Base-by-base conservation (phyloP, 345 rosid genomes). In the Isatis tinctoria region DNA sequence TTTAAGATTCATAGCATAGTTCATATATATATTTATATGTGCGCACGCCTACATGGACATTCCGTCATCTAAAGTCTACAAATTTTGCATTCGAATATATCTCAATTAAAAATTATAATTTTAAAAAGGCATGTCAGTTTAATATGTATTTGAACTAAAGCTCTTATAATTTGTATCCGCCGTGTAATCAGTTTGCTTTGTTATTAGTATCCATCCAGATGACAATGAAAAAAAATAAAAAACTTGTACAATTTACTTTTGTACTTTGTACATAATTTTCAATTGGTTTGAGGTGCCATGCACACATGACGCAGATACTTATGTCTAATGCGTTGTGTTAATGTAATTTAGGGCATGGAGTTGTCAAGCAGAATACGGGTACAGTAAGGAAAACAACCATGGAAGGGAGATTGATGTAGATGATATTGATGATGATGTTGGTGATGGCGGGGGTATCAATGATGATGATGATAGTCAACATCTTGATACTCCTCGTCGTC, bases 291-390 rank as follows among this genome's bases (percentile, higher is more conserved):
- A 40, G 27, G 28, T 20, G 54, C 36, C 70, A 32, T 65, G 58
- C 71, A 44, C 48, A 54, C 37, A 53, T 30, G 65, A 57, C 52
- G 12, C 60, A 37, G 2, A 44, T 36, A 66, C 67, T 47, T 57
- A 47, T 57, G 8, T 40, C 20, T 26, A 18, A 45, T n/a, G 12
- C 4, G 16, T 33, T 70, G 43, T 67, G 53, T 32, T 44, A 16
- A 75, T 70, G 48, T 65, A n/a, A 61, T 65, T 41, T 70, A 86
- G 91, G 96, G 81, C 88, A 75, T 84, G 91, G 90, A 90, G 86
- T 76, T 80, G 43, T 48, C 60, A 83, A 85, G 43, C 58, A 47
- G 76, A 67, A 59, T 71, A 78, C 22, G 56, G 76, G 52, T 73
- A 75, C 71, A 81, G 70, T 78, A 83, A 84, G 80, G 84, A 83